A percentile compares a stretch with the other conserved stretches of the same genome.
Evolutionary conservation across 495 filamentous ascomycete species (phyloP).

Genomic region (Aspergillus cristatus): DNA sequence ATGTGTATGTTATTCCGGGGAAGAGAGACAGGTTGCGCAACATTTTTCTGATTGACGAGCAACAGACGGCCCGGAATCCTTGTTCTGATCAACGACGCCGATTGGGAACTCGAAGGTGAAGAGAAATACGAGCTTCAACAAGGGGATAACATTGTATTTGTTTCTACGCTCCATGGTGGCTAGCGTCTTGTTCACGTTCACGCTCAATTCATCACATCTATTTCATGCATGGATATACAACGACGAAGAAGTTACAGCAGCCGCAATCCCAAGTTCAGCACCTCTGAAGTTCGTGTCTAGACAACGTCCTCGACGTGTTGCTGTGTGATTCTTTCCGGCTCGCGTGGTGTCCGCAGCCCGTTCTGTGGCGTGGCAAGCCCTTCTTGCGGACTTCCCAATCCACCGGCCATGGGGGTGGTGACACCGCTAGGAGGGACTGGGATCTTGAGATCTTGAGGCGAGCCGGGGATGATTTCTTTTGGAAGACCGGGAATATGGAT

Average conservation of each 20-base stretch:
- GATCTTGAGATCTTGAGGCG: conserved; percentile 76
- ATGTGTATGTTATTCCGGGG: conserved; percentile 65
- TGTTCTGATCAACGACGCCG: conserved; percentile 92
- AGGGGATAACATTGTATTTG: conserved; percentile 86
- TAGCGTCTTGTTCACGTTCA: conserved; percentile 23
- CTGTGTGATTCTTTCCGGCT: conserved; percentile 39
- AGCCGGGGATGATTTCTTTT: conserved; percentile 55
- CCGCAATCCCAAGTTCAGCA: conserved; percentile 1
- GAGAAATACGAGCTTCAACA: conserved; percentile 74
- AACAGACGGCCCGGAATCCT: conserved; percentile 89
- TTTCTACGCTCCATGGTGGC: conserved; percentile 95
- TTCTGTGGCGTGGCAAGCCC: conserved; percentile 35
- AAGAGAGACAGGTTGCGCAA: background rate
- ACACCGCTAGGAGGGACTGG: conserved; percentile 58
- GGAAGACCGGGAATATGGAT: conserved; percentile 65
- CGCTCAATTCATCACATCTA: conserved; percentile 1
- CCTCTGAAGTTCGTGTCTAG: conserved; percentile 8
- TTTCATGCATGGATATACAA: background rate
- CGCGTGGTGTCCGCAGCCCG: conserved; percentile 33
- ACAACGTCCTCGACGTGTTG: conserved; percentile 43
- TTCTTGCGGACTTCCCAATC: conserved; percentile 38
- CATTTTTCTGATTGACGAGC: conserved; percentile 2
- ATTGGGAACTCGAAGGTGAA: conserved; percentile 97
- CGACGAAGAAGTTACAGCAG: background rate
- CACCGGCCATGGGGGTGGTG: conserved; percentile 36